phyloP scores from a whole-genome alignment of 257 asterid species.

The Petunia secreta region DNA sequence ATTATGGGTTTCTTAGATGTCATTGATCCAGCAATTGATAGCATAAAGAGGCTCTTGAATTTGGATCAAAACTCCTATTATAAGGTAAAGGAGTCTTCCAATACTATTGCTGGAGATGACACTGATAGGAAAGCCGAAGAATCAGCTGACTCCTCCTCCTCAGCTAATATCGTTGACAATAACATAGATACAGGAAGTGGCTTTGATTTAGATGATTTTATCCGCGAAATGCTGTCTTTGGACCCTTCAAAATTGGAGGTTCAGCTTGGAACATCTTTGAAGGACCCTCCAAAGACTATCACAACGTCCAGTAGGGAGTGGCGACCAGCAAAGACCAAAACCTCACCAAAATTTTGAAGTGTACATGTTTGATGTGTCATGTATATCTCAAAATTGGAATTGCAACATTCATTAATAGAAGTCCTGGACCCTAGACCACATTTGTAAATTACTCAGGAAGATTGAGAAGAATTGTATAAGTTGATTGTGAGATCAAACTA shows the following conservation, averaged over 20 bases:
- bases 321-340: conserved; percentile 32
- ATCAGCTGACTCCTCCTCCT: conserved; percentile 30
- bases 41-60: conserved; percentile 71
- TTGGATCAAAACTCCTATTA: conserved; percentile 34
- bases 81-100: conserved; percentile 34
- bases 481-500: not conserved
- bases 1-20: conserved; percentile 93
- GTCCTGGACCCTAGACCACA: not conserved
- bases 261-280: conserved; percentile 41
- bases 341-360: conserved; percentile 26
- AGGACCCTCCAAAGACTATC: conserved; percentile 31
- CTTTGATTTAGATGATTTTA: conserved; percentile 69
- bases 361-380: not conserved
- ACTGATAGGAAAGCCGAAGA: conserved; percentile 34
- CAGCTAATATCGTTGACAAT: conserved; percentile 23
- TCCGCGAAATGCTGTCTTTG: conserved; percentile 56
- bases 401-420: conserved; percentile 19
- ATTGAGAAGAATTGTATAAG: conserved; percentile 15
- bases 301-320: conserved; percentile 36
- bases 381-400: not conserved
- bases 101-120: conserved; percentile 15
- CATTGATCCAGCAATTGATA: conserved; percentile 88
- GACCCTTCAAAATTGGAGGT: conserved; percentile 75
- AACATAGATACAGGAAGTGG: conserved; percentile 41
- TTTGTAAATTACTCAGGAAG: conserved; percentile 21